Percentiles rank a stretch among this genome's conserved stretches.
These are phyloP conservation scores for Chrysoporthe deuterocubensis DNA, from an alignment of 2,329 filamentous ascomycete genomes.

Conservation along the genomic window DNA sequence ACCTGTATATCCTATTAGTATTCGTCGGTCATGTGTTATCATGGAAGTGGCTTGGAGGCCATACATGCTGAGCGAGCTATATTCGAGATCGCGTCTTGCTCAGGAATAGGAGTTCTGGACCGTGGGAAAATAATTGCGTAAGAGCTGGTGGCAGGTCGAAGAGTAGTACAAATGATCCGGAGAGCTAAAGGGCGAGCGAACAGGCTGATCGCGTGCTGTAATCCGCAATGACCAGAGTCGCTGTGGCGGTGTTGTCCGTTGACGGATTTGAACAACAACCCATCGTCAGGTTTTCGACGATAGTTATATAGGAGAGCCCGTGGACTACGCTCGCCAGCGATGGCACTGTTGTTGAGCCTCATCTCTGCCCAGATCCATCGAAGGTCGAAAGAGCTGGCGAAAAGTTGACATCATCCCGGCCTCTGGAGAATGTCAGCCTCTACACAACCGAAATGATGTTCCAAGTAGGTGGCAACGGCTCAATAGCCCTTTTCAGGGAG, in stretches of 20 bases:
- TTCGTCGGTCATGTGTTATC: background rate
- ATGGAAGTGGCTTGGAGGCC: background rate
- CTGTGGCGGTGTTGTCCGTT: background rate
- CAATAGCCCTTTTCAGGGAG: background rate
- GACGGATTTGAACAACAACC: background rate
- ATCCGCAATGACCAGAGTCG: background rate
- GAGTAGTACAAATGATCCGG: background rate
- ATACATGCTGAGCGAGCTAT: background rate
- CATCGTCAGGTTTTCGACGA: background rate
- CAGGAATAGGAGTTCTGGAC: background rate
- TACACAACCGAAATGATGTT: slow-evolving; percentile 4
- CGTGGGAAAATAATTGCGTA: background rate
- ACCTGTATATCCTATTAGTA: background rate
- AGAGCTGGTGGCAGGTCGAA: background rate
- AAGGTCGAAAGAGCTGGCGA: too few species aligned
- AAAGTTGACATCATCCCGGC: background rate
- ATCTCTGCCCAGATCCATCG: background rate
- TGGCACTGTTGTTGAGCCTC: background rate
- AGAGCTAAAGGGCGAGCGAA: background rate
- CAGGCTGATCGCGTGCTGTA: background rate
- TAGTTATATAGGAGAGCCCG: background rate
- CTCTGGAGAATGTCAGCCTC: background rate
- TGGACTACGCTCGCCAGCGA: background rate
- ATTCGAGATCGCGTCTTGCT: background rate
- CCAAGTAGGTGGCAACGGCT: background rate